These are phyloP conservation scores for Pythium folliculosum DNA, from an alignment of 352 stramenopile genomes.

Conservation along the genomic window DNA sequence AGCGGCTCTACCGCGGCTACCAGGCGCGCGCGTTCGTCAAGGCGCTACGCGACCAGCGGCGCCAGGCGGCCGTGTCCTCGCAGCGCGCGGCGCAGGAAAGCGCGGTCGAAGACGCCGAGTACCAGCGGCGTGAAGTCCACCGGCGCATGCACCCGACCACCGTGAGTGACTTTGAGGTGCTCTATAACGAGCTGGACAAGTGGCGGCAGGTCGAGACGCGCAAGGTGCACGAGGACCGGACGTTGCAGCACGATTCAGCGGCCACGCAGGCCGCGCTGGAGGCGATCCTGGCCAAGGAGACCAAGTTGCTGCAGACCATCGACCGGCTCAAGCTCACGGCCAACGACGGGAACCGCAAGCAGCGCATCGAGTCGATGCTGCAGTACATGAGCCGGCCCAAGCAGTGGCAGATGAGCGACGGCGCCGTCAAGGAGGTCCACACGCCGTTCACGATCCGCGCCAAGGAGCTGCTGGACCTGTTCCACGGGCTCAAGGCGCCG, in stretches of 20 bases:
- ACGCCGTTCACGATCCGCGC: constrained; percentile 89
- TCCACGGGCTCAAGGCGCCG: constrained; percentile 65
- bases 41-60: constrained; percentile 45
- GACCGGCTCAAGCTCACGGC: constrained; percentile 88
- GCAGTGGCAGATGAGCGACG: constrained; percentile 92
- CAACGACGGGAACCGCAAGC: constrained; percentile 71
- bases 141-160: constrained; percentile 89
- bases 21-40: constrained; percentile 51
- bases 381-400: constrained; percentile 89
- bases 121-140: constrained; percentile 74
- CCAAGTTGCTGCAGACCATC: constrained; percentile 87
- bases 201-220: constrained; percentile 90
- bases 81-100: constrained; percentile 56
- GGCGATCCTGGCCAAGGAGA: constrained; percentile 76
- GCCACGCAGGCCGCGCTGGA: constrained; percentile 52
- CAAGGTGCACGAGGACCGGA: constrained; percentile 52
- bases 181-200: constrained; percentile 94
- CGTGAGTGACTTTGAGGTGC: constrained; percentile 84
- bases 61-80: constrained; percentile 29
- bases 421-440: constrained; percentile 85
- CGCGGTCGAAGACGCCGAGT: constrained; percentile 44
- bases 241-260: constrained; percentile 24
- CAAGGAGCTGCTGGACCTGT: constrained; percentile 89
- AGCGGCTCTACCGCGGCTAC: constrained; percentile 91
- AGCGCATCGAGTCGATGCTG: constrained; percentile 88